Evolutionary conservation across 148 eudicot species (phyloP), one percentile per base, ranked within the genome.

Genomic region (Persicaria tinctoria): DNA sequence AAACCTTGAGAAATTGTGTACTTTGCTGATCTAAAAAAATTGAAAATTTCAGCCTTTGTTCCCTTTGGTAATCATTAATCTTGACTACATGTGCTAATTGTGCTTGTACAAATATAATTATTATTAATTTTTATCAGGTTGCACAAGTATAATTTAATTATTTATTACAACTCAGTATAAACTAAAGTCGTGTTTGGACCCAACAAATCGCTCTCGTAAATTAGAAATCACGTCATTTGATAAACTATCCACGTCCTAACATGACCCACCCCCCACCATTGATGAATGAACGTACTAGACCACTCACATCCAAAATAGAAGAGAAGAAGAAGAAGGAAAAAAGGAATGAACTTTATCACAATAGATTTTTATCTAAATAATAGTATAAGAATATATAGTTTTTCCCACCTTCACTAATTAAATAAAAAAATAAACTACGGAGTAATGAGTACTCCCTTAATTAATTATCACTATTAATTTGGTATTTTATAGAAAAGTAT

Each of bases 191-290:
- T 56, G 62, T 56, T 56, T 56, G 27, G 5, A 56, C 62, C 17
- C 62, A 17, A 5, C 27, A 56, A 56, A 56, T 56, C 66, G 7
- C 38, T 2, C 17, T 23, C 66, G 8, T 41, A 23, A 60, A 20
- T 60, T 11, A 41, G 41, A 60, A 60, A 60, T 60, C 66, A 60
- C 11, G 41, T 60, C 41, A 60, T 60, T 60, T 60, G 66, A 60
- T 60, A 8, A 60, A 20, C 41, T 60, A 60, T 60, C 66, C 41
- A 20, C 38, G 66, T 60, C 66, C 23, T 60, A 60, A 60, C 23
- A 60, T 7, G 41, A 20, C 38, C 23, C 23, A 60, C 66, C 44
- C 23, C 38, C 66, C 11, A 20, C 66, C 66, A 60, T 60, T 32
- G 27, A 23, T 23, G 27, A 23, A 23, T 23, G 27, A 23, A 23